Percentiles rank a stretch among this genome's conserved stretches.
These are phyloP conservation scores for Baeospora myosura DNA, from an alignment of 1,284 basidiomycete genomes.

Conservation along the genomic window DNA sequence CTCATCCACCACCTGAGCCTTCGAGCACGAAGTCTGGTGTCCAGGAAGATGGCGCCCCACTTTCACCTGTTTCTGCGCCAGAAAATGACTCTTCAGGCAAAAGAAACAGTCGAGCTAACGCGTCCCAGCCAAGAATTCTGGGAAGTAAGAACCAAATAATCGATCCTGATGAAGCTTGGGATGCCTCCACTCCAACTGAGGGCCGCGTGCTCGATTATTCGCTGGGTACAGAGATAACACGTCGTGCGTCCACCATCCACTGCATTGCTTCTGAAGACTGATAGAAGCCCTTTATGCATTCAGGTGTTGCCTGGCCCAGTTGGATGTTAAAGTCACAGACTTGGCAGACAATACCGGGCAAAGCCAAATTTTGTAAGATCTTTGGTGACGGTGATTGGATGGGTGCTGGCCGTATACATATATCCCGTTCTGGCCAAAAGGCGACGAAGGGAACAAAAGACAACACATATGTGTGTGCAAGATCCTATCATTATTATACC, in stretches of 20 bases:
- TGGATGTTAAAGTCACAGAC: slow-evolving; percentile 3
- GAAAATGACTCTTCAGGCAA: too few species aligned
- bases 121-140: too few species aligned
- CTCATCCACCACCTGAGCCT: too few species aligned
- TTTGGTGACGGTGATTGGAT: slow-evolving; percentile 12
- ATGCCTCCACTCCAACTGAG: slow-evolving; percentile 8
- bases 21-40: too few species aligned
- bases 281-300: not conserved
- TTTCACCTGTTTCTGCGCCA: too few species aligned
- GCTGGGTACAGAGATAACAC: slow-evolving; percentile 7
- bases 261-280: not conserved
- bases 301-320: slow-evolving; percentile 11
- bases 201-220: slow-evolving; percentile 11
- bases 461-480: slow-evolving; percentile 14
- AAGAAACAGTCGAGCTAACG: too few species aligned
- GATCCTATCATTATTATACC: not conserved
- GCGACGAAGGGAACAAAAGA: slow-evolving; percentile 13
- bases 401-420: slow-evolving; percentile 12
- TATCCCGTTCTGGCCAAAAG: slow-evolving; percentile 9
- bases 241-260: slow-evolving; percentile 7
- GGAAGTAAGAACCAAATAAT: too few species aligned
- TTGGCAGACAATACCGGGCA: slow-evolving; percentile 5
- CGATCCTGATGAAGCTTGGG: slow-evolving; percentile 13
- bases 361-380: slow-evolving; percentile 11
- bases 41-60: too few species aligned